Evolutionary conservation across 2,329 filamentous ascomycete genomes (phyloP), one percentile per base, ranked within the genome.

Genomic region (Neurospora sp.): DNA sequence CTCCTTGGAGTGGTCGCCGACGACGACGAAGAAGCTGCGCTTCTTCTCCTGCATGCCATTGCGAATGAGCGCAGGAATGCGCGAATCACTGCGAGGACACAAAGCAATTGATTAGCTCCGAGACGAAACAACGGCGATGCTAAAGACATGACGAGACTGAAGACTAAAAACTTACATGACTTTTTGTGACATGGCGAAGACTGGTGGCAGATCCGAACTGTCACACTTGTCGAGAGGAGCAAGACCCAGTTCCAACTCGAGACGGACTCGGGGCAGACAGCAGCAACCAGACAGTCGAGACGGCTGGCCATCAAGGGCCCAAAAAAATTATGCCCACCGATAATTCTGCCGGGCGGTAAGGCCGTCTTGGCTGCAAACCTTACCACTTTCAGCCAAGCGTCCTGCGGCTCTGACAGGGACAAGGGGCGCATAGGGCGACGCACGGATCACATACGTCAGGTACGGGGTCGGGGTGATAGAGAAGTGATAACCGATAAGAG

Each of bases 41-140:
- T 98, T 98, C 87, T 97, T 97, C 81, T 97, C 93, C 81, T 92
- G 92, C 72, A 94, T 85, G 74, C 92, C 91, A 91, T 97, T 97
- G 79, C 90, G 89, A 78, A 97, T 95, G 76, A 97, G 89, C 80
- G 93, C 90, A 71, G 91, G 92, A 77, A 97, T 97, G 81, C 93
- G 92, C 82, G 92, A 91, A 81, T 97, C 93, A 78, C 92, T 93
- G 73, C 39, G 69, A 12, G 19, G 19, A 66, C 33, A 67, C 17
- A 70, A 39, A n/a, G 23, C 23, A 37, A 11, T 43, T 67, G 11
- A 67, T 73, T 19, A 69, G 68, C 11, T 12, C n/a, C 68, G 8
- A 15, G 39, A 39, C 23, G 36, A 62, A 8, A n/a, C 15, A 19
- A 38, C 36, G 17, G 33, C 5, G 46, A 5, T 17, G 4, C 15